Evolutionary conservation across 2,329 filamentous ascomycete genomes (phyloP), one percentile per base, ranked within the genome.

Genomic region (Claviceps sp.): DNA sequence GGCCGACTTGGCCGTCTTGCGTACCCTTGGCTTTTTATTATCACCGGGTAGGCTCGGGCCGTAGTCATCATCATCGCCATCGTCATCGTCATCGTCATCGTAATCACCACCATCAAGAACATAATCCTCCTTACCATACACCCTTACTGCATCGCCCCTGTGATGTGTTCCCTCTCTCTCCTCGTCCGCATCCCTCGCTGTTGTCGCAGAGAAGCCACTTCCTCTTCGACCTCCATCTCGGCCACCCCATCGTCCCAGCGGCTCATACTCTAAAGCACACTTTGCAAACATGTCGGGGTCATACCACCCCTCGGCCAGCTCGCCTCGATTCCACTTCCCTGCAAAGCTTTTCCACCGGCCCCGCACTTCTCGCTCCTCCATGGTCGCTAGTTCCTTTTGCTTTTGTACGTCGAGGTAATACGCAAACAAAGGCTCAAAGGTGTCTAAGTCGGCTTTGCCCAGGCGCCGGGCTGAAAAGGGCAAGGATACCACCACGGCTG

Each of bases 261-360:
- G 54, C 13, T 56, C 50, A 1, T 54, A 55, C 56, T 60, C 65
- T 9, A 66, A 64, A 34, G 65, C 57, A 8, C 70, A 66, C 24
- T 65, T 62, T 38, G 61, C 59, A 55, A 87, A 80, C 57, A 82
- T 86, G 53, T 78, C 78, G 7, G 89, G 86, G 62, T 94, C 88
- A 68, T 97, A 98, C 91, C 91, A 98, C 47, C 88, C 88, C 66
- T 91, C 85, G 4, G 86, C 85, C 56, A 97, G 73, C 69, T 91
- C 87, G 63, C 83, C 85, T 60, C 81, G 79, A 71, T 98, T 98
- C 91, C 93, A 98, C 73, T 89, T 91, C 4, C 78, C 75, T 13
- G 91, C 66, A 61, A 97, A 98, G 64, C 88, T 91, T 75, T 95
- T 95, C 89, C 91, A 98, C 52, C 91, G 74, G 1, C 90, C 89